Percentiles rank a stretch among this genome's conserved stretches.
phyloP scores from a whole-genome alignment of 345 rosid species.

The Ceriops tagal region DNA sequence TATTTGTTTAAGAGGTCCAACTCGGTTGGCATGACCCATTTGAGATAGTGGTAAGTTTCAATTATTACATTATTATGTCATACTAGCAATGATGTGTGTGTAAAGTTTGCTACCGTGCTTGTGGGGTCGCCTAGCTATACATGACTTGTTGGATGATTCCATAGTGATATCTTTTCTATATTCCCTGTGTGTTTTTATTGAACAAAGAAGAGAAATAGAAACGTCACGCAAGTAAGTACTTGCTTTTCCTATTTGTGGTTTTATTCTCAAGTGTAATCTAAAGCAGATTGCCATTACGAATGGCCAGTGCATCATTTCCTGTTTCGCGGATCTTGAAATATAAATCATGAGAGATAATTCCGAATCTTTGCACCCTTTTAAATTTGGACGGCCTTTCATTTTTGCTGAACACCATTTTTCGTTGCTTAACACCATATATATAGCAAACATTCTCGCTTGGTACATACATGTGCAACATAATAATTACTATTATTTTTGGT shows the following conservation, averaged over 20 bases:
- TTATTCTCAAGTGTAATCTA: slow-evolving; percentile 36
- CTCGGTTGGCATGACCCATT: no score
- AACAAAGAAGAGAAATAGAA: slow-evolving; percentile 20
- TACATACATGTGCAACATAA: no score
- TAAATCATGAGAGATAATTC: background rate
- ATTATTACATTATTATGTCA: slow-evolving; percentile 4
- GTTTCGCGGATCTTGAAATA: background rate
- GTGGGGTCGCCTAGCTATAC: slow-evolving; percentile 17
- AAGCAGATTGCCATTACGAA: slow-evolving; percentile 44
- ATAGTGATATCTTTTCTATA: slow-evolving; percentile 40
- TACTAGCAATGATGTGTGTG: slow-evolving; percentile 23
- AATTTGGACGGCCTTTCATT: background rate
- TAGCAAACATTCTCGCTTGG: no score
- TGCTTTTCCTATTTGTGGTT: slow-evolving; percentile 12
- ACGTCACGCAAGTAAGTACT: slow-evolving; percentile 42
- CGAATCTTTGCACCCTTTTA: background rate
- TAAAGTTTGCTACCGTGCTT: slow-evolving; percentile 21
- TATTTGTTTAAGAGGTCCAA: no score
- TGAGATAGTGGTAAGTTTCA: background rate
- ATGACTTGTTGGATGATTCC: slow-evolving; percentile 30
- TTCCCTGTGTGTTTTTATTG: slow-evolving; percentile 14
- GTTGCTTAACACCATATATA: no score
- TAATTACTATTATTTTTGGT: no score
- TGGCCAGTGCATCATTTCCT: slow-evolving; percentile 27
- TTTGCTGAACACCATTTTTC: background rate